Evolutionary conservation across 1,139 yeast genomes (phyloP), one percentile per base, ranked within the genome.

Genomic region (Pichia sp.): DNA sequence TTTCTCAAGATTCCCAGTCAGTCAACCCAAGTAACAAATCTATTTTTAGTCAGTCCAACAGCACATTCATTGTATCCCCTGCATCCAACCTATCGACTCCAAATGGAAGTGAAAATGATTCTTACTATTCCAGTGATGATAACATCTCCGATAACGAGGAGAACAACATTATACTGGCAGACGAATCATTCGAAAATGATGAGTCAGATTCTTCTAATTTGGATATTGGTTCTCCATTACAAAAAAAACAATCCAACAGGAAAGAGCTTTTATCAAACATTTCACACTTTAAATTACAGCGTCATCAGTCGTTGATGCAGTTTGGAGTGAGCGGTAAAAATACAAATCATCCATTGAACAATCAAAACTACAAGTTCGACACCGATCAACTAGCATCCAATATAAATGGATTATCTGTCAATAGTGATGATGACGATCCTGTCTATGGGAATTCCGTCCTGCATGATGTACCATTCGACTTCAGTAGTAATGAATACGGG

Each of bases 141-240:
- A 44, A 48, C 19, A 16, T 44, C 4, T 48, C 52, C 6, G 48
- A 49, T 13, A 21, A 47, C 28, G 50, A 50, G n/a, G 37, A 57
- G 18, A 13, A n/a, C 50, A 10, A 31, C 36, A 31, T 31, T 12
- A 31, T 31, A 31, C 46, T 18, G 53, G 56, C 43, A 52, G 52
- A 21, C 34, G 42, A 18, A 19, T 42, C 43, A 6, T 41, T 19
- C 41, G 47, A 58, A 43, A 26, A 60, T 19, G 13, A 55, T 4
- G 52, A 48, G 18, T 19, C 55, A 4, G 47, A 58, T 39, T 16
- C 9, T 4, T 25, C n/a, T 8, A 31, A 30, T 16, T 16, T 48
- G 55, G 53, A 50, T 44, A 47, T 57, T 19, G 66, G 66, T 2
- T 64, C 67, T 1, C 67, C 67, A 18, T 50, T 64, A 48, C 67